Percentiles rank a stretch among this genome's conserved stretches.
phyloP scores from a whole-genome alignment of 345 rosid genomes.

The Eucalyptus viminalis region DNA sequence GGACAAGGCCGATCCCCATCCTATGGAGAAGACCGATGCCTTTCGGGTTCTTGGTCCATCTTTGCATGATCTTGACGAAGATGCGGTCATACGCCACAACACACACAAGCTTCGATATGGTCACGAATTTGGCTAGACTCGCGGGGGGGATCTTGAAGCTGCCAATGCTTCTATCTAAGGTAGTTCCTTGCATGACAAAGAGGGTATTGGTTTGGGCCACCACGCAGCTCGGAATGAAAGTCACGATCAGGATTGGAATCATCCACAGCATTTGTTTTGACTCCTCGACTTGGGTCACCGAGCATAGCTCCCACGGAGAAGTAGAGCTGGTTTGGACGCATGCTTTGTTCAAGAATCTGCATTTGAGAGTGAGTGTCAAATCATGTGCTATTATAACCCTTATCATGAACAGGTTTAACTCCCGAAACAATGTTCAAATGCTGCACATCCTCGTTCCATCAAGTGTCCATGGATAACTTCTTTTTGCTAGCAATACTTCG shows the following conservation, averaged over 20 bases:
- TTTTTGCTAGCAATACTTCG: no score
- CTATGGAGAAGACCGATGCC: slow-evolving; percentile 70
- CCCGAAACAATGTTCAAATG: no score
- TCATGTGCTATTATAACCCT: no score
- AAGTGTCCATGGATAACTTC: no score
- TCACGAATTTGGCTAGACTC: slow-evolving; percentile 37
- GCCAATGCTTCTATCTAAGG: no score
- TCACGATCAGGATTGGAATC: slow-evolving; percentile 62
- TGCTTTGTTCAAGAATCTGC: slow-evolving; percentile 66
- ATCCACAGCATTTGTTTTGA: slow-evolving; percentile 88
- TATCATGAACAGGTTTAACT: no score
- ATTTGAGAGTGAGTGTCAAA: not conserved
- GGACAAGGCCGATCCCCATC: slow-evolving; percentile 54
- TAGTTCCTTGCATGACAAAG: no score
- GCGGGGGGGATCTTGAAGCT: no score
- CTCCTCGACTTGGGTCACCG: slow-evolving; percentile 87
- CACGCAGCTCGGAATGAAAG: slow-evolving; percentile 79
- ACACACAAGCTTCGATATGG: slow-evolving; percentile 42
- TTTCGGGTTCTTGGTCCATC: slow-evolving; percentile 52
- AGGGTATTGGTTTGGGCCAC: not conserved
- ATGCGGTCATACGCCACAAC: slow-evolving; percentile 47
- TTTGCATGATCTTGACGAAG: slow-evolving; percentile 28
- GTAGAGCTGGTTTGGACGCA: slow-evolving; percentile 39
- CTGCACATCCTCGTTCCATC: no score
- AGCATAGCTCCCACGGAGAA: slow-evolving; percentile 49